phyloP scores from a whole-genome alignment of 768 basidiomycete genomes.

The Termitomyces sp. region DNA sequence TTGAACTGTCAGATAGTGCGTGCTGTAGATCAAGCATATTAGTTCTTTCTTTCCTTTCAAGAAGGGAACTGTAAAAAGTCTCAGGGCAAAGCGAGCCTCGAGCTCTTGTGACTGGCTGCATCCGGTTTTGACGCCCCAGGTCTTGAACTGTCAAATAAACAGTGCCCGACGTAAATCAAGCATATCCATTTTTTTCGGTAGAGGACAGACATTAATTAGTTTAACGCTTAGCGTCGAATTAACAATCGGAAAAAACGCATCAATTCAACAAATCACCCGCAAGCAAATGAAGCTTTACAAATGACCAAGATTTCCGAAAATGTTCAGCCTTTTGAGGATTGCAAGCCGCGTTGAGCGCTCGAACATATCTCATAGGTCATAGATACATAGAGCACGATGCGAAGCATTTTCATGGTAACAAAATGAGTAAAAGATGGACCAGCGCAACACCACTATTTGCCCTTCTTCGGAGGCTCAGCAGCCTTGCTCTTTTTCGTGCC shows the following conservation, averaged over 20 bases:
- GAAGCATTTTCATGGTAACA: conserved; percentile 25
- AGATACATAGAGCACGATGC: conserved; percentile 14
- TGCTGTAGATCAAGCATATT: background rate
- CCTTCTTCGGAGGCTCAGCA: conserved; percentile 86
- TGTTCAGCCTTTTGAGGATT: background rate
- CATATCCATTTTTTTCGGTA: no score
- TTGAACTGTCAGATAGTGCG: no score
- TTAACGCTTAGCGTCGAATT: background rate
- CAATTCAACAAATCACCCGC: no score
- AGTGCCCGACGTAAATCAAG: no score
- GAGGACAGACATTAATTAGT: no score
- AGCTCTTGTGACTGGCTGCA: no score
- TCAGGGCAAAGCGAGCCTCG: no score
- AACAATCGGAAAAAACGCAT: no score
- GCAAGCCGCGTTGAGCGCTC: conserved; percentile 7
- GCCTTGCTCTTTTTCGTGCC: conserved; percentile 96
- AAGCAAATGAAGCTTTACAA: no score
- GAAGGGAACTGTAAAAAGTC: no score
- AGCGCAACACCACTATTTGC: conserved; percentile 55
- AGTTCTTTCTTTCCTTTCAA: background rate
- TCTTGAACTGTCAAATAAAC: no score
- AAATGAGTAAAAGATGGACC: conserved; percentile 15
- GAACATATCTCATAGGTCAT: conserved; percentile 19
- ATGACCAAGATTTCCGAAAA: background rate
- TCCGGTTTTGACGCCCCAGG: background rate